phyloP scores from a whole-genome alignment of 2,329 filamentous ascomycete species.

The Salinomyces thailandicus region DNA sequence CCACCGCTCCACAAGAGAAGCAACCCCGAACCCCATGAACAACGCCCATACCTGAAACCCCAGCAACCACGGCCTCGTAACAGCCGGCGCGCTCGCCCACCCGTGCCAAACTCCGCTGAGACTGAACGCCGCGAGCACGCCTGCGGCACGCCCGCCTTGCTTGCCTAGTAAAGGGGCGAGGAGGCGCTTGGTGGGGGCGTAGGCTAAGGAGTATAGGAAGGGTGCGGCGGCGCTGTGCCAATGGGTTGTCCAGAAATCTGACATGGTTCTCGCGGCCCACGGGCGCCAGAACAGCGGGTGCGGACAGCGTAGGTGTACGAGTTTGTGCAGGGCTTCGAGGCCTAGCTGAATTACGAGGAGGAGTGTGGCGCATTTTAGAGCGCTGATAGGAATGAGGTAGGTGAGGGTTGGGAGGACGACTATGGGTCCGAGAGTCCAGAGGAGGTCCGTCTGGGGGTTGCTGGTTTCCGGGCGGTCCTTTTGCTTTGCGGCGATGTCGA shows the following conservation, averaged over 20 bases:
- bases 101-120: slow-evolving; percentile 16
- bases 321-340: slow-evolving; percentile 9
- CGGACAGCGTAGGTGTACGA: slow-evolving; percentile 8
- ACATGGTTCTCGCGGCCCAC: slow-evolving; percentile 10
- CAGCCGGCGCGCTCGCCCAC: slow-evolving; percentile 9
- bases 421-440: slow-evolving; percentile 6
- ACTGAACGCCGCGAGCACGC: slow-evolving; percentile 11
- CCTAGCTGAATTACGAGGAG: slow-evolving; percentile 9
- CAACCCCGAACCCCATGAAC: slow-evolving; percentile 11
- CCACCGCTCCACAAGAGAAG: slow-evolving; percentile 8
- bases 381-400: slow-evolving; percentile 5
- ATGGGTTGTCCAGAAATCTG: slow-evolving; percentile 1
- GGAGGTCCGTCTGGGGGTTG: neutral
- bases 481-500: neutral
- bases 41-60: slow-evolving; percentile 9
- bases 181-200: neutral
- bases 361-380: slow-evolving; percentile 4
- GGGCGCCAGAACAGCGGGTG: slow-evolving; percentile 13
- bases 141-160: slow-evolving; percentile 6
- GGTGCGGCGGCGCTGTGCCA: neutral
- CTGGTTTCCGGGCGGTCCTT: neutral
- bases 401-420: slow-evolving; percentile 5
- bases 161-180: neutral
- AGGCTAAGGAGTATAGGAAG: neutral
- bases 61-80: slow-evolving; percentile 6